Evolutionary conservation across 441 rosid genomes (phyloP), one percentile per base, ranked within the genome.

Genomic region (Adansonia madagascariensis): DNA sequence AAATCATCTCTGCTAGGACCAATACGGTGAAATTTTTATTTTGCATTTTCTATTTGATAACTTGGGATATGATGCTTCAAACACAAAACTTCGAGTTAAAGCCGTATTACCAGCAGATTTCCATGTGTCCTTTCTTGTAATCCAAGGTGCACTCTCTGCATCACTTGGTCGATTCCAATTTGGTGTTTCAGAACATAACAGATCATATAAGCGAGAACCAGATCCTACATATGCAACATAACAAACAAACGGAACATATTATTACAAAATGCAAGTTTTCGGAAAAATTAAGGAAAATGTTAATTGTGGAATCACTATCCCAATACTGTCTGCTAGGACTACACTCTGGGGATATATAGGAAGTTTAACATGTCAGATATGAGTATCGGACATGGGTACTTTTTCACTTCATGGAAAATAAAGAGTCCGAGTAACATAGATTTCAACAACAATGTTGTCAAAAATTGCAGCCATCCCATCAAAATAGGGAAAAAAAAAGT

Each of bases 161-260:
- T 88, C 88, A 55, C 67, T 81, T 22, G 15, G 55, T 53, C 52
- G 77, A 55, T 71, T 59, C 85, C 86, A 81, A 66, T 53, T 64
- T 31, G 86, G 79, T 78, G 35, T 31, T 31, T 31, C 35, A 31
- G 35, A 31, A 3, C 35, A 31, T 31, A 31, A 31, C 35, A 31
- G 35, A 31, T 31, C 35, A 72, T 80, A 86, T 44, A 89, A 88
- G 80, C 91, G 81, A 75, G 88, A 81, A 56, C 80, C 82, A 3
- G 91, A 62, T 71, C 87, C 89, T 83, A 72, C 49, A 75, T 71
- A 71, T 70, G 57, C 47, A 83, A 84, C 44, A 53, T 15, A 52
- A 55, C 74, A 22, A 67, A 68, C 65, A 50, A 59, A 79, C 17
- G 65, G 60, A 73, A 85, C 52, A 61, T 63, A 50, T 62, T 31